Evolutionary conservation across 1,139 yeast genomes (phyloP), one percentile per base, ranked within the genome.

Genomic region (Taphrina populina): DNA sequence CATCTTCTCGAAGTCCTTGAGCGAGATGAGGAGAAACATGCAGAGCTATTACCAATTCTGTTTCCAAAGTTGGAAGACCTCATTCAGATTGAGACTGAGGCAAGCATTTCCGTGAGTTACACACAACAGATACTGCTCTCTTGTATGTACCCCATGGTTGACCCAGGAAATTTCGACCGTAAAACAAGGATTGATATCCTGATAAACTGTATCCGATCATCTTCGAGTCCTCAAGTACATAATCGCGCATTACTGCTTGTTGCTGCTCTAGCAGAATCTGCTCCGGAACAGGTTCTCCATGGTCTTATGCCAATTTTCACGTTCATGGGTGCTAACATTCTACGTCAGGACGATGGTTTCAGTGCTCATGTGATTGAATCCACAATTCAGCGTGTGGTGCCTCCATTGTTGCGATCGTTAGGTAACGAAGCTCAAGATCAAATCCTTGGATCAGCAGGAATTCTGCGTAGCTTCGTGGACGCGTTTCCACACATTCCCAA

Each of bases 301-400:
- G 86, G 96, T 2, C 95, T 94, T 11, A 92, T 92, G 99, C 98
- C 99, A 17, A 90, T 92, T 56, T 92, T 92, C 73, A 94, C 98
- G 0, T 94, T 92, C 66, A 92, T 92, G 98, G 99, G 99, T 58
- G 95, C 97, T 27, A 95, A 88, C 65, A 88, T 97, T 10, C 80
- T 94, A 52, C 83, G 96, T 66, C 96, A 92, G 72, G 98, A 92
- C 69, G 97, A 92, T 68, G 96, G 88, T 66, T 90, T 87, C 67
- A 87, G 96, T 1, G 85, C 85, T 43, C 84, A 86, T 62, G 96
- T 92, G 35, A 88, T 94, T 61, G 95, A 88, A 66, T 94, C 88
- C 68, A 92, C 99, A 2, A 84, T 92, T 54, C 75, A 86, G 13
- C 83, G 86, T 64, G 96, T 92, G 51, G 83, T 92, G 44, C 98